Conservation (phyloP, 2,329 filamentous ascomycete species). For the Exserohilum rostratum region DNA sequence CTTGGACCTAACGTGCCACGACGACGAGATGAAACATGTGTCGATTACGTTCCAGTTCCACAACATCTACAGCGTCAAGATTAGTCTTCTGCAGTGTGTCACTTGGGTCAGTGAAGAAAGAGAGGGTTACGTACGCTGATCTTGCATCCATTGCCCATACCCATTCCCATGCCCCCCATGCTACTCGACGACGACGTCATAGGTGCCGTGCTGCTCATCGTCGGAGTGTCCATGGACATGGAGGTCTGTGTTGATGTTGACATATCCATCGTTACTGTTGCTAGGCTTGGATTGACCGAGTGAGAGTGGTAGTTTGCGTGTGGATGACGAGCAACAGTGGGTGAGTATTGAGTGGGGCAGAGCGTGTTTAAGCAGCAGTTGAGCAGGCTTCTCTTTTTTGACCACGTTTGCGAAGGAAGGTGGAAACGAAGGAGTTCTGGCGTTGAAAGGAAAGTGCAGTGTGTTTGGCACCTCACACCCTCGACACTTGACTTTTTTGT, state of each 20-base stretch:
- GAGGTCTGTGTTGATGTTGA: neutral
- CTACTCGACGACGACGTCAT: constrained; percentile 24
- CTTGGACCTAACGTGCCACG: constrained; percentile 72
- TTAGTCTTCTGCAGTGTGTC: neutral
- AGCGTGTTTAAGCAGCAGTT: neutral
- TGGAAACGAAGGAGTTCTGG: neutral
- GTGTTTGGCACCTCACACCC: neutral
- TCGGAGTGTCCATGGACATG: constrained; percentile 14
- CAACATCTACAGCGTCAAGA: constrained; percentile 60
- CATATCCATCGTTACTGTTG: neutral
- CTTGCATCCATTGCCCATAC: constrained; percentile 39
- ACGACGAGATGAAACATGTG: constrained; percentile 71
- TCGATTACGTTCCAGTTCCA: constrained; percentile 81
- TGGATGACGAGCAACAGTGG: neutral
- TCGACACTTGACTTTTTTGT: too few species aligned
- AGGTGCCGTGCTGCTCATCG: constrained; percentile 12
- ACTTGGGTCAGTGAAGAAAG: neutral
- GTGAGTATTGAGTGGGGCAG: neutral
- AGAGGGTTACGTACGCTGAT: constrained; percentile 33
- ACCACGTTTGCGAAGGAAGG: neutral
- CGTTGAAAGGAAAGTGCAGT: neutral
- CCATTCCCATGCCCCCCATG: constrained; percentile 33
- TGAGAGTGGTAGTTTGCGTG: neutral
- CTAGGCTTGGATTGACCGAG: neutral
- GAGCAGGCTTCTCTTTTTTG: neutral